Base-by-base conservation (phyloP, 371 early-diverging fungal genomes). In the Mucor mucedo region DNA sequence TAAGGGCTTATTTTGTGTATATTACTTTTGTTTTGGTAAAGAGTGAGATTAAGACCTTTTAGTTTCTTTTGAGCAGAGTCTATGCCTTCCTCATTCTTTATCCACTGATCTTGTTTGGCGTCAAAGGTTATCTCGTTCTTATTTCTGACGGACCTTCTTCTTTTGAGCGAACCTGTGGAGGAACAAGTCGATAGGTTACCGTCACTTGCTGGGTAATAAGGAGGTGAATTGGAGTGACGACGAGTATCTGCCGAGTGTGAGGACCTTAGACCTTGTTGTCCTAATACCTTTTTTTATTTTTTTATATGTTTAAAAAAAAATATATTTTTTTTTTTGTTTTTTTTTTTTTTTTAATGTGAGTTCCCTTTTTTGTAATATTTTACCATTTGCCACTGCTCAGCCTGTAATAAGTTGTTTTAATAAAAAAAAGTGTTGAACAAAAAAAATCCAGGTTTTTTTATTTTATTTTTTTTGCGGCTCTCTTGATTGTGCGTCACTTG, bases 121-220 rank as follows among this genome's bases (percentile, higher is more conserved):
- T 44, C 28, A n/a, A 33, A 57, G 7, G 40, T 33, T 5, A 40
- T 27, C 10, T 38, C 38, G 11, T 47, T 53, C 13, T 21, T 53
- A 2, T 44, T 32, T 38, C 62, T 54, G 2, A 27, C 38, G 9
- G 68, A 64, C 8, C 60, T 52, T 60, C 55, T 47, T 50, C 70
- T 44, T 33, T 68, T 72, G 10, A 60, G 50, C 33, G 63, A 71
- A n/a, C 65, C 68, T 39, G 61, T 65, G 4, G 72, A 68, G 30
- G 63, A 66, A 10, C 63, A 62, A 2, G 63, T 65, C 0, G 70
- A 70, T 6, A 60, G 56, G 29, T 65, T 62, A 1, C 65, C 62
- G 40, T 65, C 66, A 30, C 66, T 69, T 14, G 42, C 58, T 38
- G 67, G 57, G 14, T 56, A 61, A 54, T 60, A 63, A 60, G 59